A percentile compares a stretch with the other conserved stretches of the same genome.
Conservation (phyloP, 495 filamentous ascomycete genomes). For the Xylona heveae region DNA sequence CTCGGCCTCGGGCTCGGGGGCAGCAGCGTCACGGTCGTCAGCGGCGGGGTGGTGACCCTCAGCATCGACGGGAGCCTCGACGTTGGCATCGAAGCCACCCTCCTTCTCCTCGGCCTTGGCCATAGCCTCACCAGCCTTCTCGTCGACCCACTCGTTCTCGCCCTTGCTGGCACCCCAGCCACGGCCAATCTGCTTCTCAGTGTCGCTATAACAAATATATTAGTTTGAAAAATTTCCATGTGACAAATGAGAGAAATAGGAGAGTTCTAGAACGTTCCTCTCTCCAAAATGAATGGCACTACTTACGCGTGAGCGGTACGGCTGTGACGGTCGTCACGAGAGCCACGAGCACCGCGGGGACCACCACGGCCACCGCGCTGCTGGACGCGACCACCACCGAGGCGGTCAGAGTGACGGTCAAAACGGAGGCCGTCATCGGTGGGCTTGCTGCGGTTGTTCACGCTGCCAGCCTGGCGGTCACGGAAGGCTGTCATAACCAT, state of each 20-base stretch:
- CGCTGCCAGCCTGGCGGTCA: conserved; percentile 65
- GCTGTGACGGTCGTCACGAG: conserved; percentile 65
- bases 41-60: conserved; percentile 8
- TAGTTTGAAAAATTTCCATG: conserved; percentile 6
- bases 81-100: conserved; percentile 13
- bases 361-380: conserved; percentile 20
- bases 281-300: too few relatives aligned
- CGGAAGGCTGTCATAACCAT: conserved; percentile 48
- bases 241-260: too few relatives aligned
- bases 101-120: conserved; percentile 62
- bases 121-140: conserved; percentile 68
- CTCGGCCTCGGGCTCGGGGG: conserved; percentile 37
- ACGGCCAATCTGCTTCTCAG: conserved; percentile 79
- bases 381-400: conserved; percentile 17
- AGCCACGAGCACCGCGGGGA: conserved; percentile 37
- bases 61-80: conserved; percentile 17
- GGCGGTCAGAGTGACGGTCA: conserved; percentile 21
- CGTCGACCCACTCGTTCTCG: conserved; percentile 63
- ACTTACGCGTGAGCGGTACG: conserved; percentile 49
- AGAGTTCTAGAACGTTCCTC: too few relatives aligned
- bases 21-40: conserved; percentile 15
- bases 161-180: conserved; percentile 77
- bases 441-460: conserved; percentile 64
- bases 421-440: conserved; percentile 43
- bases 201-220: conserved; percentile 31